Percentiles rank a stretch among this genome's conserved stretches.
phyloP scores from a whole-genome alignment of 495 filamentous ascomycete species.

The Amorphotheca resinae region DNA sequence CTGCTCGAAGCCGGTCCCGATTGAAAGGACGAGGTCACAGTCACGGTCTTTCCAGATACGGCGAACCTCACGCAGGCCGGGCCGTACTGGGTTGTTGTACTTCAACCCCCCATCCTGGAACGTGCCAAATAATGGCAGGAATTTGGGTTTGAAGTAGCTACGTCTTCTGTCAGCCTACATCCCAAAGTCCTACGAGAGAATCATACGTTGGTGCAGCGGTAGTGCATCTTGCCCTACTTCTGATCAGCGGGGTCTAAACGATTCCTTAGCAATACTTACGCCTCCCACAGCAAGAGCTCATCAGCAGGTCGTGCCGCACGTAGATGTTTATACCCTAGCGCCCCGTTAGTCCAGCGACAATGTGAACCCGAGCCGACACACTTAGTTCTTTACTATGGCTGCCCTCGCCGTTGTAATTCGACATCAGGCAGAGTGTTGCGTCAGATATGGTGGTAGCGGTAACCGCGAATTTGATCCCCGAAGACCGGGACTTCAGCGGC shows the following conservation, averaged over 20 bases:
- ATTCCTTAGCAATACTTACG: slow-evolving; percentile 2
- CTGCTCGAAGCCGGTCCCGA: slow-evolving; percentile 11
- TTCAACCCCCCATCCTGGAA: slow-evolving; percentile 15
- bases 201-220: slow-evolving; percentile 12
- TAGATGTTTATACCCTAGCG: slow-evolving; percentile 14
- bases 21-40: slow-evolving; percentile 10
- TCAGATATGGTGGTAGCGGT: slow-evolving; percentile 16
- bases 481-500: slow-evolving; percentile 1
- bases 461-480: slow-evolving; percentile 14
- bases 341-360: slow-evolving; percentile 1
- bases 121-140: slow-evolving; percentile 6
- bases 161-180: slow-evolving; percentile 2
- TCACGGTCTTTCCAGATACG: slow-evolving; percentile 8
- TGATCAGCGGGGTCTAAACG: not conserved
- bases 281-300: slow-evolving; percentile 10
- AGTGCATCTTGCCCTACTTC: slow-evolving; percentile 13
- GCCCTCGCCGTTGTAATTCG: slow-evolving; percentile 15
- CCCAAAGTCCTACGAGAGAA: not conserved
- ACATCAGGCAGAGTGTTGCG: slow-evolving; percentile 11
- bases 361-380: not conserved
- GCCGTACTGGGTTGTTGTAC: slow-evolving; percentile 13
- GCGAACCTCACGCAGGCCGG: slow-evolving; percentile 8
- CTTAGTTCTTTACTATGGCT: slow-evolving; percentile 4
- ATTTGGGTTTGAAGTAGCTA: slow-evolving; percentile 14
- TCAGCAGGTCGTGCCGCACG: slow-evolving; percentile 4